Percentiles rank a stretch among this genome's conserved stretches.
These are phyloP conservation scores for Dioszegia crocea DNA, from an alignment of 768 basidiomycete genomes.

Conservation along the genomic window DNA sequence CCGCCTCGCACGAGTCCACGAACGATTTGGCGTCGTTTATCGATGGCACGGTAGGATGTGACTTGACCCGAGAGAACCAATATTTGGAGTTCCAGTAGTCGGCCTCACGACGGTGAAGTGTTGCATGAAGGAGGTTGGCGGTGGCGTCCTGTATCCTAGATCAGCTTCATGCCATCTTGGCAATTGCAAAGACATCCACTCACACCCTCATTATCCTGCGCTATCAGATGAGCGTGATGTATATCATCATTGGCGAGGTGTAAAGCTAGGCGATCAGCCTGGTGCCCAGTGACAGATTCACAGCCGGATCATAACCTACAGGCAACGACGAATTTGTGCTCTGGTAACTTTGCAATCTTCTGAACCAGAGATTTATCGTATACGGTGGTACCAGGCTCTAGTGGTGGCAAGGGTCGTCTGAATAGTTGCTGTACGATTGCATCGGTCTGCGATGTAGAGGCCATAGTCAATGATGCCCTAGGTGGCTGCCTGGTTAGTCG, in stretches of 20 bases:
- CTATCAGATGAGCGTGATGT: slow-evolving; percentile 38
- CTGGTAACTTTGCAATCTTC: slow-evolving; percentile 26
- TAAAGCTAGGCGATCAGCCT: slow-evolving; percentile 20
- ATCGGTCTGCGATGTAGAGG: slow-evolving; percentile 1
- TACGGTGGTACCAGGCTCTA: slow-evolving; percentile 40
- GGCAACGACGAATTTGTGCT: slow-evolving; percentile 35
- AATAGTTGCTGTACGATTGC: slow-evolving; percentile 19
- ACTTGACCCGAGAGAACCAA: slow-evolving; percentile 39
- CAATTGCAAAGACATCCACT: background rate
- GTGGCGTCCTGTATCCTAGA: slow-evolving; percentile 30
- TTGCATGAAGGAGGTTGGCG: slow-evolving; percentile 45
- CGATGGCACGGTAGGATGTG: slow-evolving; percentile 32
- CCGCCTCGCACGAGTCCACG: slow-evolving; percentile 40
- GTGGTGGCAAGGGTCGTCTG: slow-evolving; percentile 24
- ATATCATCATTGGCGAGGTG: slow-evolving; percentile 49
- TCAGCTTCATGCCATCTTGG: background rate
- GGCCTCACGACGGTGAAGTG: slow-evolving; percentile 43
- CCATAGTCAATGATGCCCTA: background rate
- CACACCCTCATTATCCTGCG: slow-evolving; percentile 44
- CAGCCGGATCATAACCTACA: slow-evolving; percentile 22
- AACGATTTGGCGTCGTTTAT: slow-evolving; percentile 32
- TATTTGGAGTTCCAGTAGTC: slow-evolving; percentile 50
- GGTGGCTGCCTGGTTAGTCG: too few species aligned
- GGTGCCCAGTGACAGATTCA: background rate
- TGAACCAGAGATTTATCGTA: slow-evolving; percentile 25